Conservation (phyloP, 176 grass and related monocot genomes). For the Calamus simplicifolius region DNA sequence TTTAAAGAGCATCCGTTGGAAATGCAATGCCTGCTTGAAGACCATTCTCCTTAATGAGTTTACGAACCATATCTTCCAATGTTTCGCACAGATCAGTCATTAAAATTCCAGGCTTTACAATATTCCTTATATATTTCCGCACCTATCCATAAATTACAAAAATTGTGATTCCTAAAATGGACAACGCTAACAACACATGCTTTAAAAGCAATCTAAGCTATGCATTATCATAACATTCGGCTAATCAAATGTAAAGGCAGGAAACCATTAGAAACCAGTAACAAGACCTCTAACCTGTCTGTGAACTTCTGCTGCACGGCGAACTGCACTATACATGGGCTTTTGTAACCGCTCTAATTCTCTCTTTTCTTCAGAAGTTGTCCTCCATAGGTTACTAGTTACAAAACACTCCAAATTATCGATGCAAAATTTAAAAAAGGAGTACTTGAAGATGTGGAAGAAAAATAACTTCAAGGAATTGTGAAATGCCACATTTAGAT, state of each 20-base stretch:
- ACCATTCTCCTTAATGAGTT: constrained; percentile 35
- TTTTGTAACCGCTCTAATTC: constrained; percentile 77
- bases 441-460: too few species aligned
- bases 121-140: constrained; percentile 86
- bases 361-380: constrained; percentile 88
- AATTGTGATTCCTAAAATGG: constrained; percentile 1
- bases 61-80: constrained; percentile 41
- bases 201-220: constrained; percentile 10
- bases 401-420: neutral
- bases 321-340: constrained; percentile 78
- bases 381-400: constrained; percentile 88
- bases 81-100: constrained; percentile 87
- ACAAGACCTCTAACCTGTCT: constrained; percentile 51
- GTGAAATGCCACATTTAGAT: too few species aligned
- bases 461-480: too few species aligned
- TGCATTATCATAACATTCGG: constrained; percentile 2
- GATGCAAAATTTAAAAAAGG: too few species aligned
- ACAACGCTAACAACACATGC: neutral
- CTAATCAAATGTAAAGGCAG: neutral
- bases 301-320: constrained; percentile 96
- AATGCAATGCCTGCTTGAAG: constrained; percentile 55
- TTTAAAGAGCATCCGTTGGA: constrained; percentile 51
- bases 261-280: neutral
- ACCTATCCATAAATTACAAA: constrained; percentile 41
- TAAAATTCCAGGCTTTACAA: constrained; percentile 91